These are phyloP conservation scores for Polygonum maritimum DNA, from an alignment of 148 eudicot genomes.

Conservation along the genomic window DNA sequence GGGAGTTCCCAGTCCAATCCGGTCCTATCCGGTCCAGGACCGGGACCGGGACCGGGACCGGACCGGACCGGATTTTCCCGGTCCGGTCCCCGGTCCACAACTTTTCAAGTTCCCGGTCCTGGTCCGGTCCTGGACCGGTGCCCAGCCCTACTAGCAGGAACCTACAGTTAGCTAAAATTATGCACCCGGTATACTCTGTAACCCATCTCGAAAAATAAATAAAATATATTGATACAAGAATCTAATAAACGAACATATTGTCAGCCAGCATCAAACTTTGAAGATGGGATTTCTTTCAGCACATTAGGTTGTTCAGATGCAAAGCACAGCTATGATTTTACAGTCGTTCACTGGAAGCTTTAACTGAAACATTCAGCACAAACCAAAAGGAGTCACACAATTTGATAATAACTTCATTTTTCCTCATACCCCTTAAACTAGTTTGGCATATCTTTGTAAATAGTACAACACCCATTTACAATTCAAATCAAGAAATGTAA, in stretches of 20 bases:
- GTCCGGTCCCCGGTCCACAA: too few relatives aligned
- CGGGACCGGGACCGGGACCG: too few relatives aligned
- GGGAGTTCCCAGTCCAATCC: too few relatives aligned
- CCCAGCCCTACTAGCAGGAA: slow-evolving; percentile 6
- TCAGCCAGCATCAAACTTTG: background rate
- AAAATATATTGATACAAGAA: background rate
- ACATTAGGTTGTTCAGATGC: background rate
- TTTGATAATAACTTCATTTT: background rate
- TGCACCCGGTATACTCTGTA: background rate
- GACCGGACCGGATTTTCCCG: too few relatives aligned
- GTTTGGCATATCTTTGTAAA: background rate
- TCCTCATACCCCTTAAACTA: background rate
- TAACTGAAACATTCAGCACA: background rate
- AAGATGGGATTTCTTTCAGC: background rate
- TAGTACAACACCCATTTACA: background rate
- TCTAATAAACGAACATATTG: background rate
- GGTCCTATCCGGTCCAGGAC: too few relatives aligned
- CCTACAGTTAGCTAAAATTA: background rate
- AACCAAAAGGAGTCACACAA: background rate
- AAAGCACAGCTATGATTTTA: background rate
- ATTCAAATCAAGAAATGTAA: background rate
- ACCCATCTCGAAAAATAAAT: background rate
- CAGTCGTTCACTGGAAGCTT: background rate
- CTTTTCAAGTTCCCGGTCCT: too few relatives aligned
- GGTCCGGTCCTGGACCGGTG: too few relatives aligned